Base-by-base conservation (phyloP, 1,284 basidiomycete genomes). In the Megacollybia platyphylla region DNA sequence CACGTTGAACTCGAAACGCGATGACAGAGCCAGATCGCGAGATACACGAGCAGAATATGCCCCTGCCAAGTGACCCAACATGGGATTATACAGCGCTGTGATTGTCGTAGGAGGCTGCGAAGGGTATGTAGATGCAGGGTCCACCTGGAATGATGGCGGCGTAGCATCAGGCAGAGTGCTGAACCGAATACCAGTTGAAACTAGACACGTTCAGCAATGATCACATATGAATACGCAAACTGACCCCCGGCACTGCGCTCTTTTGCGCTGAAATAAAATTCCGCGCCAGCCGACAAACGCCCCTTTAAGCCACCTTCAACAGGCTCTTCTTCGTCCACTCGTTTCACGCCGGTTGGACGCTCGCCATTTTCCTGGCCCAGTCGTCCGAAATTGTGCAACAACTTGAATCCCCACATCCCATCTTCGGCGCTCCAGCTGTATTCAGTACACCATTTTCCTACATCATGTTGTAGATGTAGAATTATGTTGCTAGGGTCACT, bases 371-470 rank as follows among this genome's bases (percentile, higher is more conserved):
- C 28, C 39, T 46, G 52, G 5, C 59, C 46, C 7, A 57, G 44
- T 20, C 88, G 90, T 18, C 88, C 91, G 64, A 97, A 97, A 58
- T 97, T 96, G 57, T 93, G 90, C 46, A 97, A 68, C n/a, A 90
- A 74, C 6, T 88, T 74, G 15, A 90, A 60, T 6, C 94, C 94
- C 71, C 85, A 87, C 82, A 98, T 91, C 8, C 73, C 83, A 55
- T 97, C 93, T 52, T 93, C 87, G 0, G 89, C 86, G 48, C 89
- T 93, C 70, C 88, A 97, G 9, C 85, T 88, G 55, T 96, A 97
- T 60, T 97, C 94, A 2, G 87, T 85, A 49, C 87, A 90, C 79
- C 88, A 94, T 49, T 84, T 76, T 0, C 93, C 93, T 1, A 88
- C 79, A 55, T 97, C 91, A 53, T 94, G 88, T 59, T 97, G 91